Percentiles rank a stretch among this genome's conserved stretches.
phyloP scores from a whole-genome alignment of 73 alveolate species.

The Effrenium voratum region DNA sequence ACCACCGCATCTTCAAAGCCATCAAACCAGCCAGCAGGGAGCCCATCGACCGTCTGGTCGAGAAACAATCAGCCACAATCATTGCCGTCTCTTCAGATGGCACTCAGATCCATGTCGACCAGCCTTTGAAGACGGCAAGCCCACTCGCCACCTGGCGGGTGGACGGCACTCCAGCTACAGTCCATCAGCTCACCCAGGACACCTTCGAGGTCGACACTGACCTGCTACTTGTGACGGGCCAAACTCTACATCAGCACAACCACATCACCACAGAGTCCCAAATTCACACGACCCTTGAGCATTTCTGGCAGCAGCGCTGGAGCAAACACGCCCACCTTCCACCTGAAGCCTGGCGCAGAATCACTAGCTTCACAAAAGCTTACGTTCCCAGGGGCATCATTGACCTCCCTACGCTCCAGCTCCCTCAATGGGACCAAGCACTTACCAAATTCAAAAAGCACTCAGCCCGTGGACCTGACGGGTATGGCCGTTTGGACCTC shows the following conservation, averaged over 20 bases:
- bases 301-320: background rate
- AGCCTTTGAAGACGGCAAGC: too few species aligned
- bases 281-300: background rate
- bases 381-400: background rate
- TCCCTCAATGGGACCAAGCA: background rate
- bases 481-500: background rate
- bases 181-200: too few species aligned
- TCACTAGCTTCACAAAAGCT: background rate
- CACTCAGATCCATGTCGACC: too few species aligned
- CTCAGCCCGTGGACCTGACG: background rate
- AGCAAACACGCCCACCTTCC: background rate
- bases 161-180: too few species aligned
- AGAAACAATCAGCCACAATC: too few species aligned
- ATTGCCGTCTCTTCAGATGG: too few species aligned
- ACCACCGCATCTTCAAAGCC: too few species aligned
- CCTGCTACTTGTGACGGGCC: too few species aligned
- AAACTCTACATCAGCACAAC: background rate
- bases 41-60: too few species aligned
- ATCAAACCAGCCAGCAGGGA: too few species aligned
- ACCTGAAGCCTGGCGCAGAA: background rate
- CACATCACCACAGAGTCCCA: background rate
- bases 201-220: too few species aligned
- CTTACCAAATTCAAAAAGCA: background rate
- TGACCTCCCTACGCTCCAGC: background rate
- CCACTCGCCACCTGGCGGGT: too few species aligned